Base-by-base conservation (phyloP, 805 yeast genomes). In the Starmerella vaccinii region DNA sequence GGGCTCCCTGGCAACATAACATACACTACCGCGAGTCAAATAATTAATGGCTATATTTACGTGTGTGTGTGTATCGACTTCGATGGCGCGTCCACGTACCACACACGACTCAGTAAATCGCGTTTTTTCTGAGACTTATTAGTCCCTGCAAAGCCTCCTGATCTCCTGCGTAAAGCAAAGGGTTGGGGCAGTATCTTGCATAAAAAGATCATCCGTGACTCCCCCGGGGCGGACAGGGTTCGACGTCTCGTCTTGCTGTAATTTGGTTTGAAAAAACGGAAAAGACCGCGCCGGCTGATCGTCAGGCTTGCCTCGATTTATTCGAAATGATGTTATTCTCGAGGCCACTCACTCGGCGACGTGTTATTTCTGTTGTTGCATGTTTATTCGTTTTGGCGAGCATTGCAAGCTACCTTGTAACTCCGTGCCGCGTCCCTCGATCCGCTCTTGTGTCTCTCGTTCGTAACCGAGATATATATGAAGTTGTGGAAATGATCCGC, bases 361-460 rank as follows among this genome's bases (percentile, higher is more conserved):
- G 41, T 12, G 26, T 23, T 2, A 18, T 12, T 12, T 12, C 22
- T 5, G 38, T 19, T 34, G 22, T 15, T 6, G 38, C 22, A 16
- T 34, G 13, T 16, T 6, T 39, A 24, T n/a, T 26, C n/a, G 33
- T 16, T 8, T 19, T 41, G 12, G 24, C 27, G 2, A 34, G 33
- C 16, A 7, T 26, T 7, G 12, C 16, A 15, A 10, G 23, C 15
- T 26, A 16, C n/a, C 4, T 27, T 5, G 1, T 41, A 3, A 5
- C 23, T 4, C 23, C 10, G 23, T 4, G 10, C 24, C 34, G 34
- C 4, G 37, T 30, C 6, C 53, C 53, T 5, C 38, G 39, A 26
- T 35, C 52, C 4, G 57, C 57, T 6, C 44, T 53, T 1, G 54
- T 53, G 1, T 41, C 57, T 1, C 49, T 53, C 15, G 57, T 53